These are phyloP conservation scores for Datisca glomerata DNA, from an alignment of 306 rosid genomes.

Conservation along the genomic window DNA sequence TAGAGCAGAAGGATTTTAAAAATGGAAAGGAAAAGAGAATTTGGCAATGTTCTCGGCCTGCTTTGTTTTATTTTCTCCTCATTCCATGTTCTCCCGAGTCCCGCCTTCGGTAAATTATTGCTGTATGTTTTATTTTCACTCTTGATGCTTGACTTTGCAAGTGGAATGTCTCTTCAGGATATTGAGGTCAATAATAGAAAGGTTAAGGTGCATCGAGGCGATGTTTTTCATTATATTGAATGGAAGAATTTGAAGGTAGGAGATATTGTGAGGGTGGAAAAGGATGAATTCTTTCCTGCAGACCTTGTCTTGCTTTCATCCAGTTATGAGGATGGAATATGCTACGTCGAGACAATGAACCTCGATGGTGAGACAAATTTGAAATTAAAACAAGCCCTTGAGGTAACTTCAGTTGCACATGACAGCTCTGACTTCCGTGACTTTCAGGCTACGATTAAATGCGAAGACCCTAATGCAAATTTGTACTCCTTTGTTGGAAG, in stretches of 20 bases:
- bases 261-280: conserved; percentile 67
- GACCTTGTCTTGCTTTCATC: conserved; percentile 88
- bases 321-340: conserved; percentile 75
- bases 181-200: conserved; percentile 71
- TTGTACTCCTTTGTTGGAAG: conserved; percentile 75
- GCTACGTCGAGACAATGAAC: conserved; percentile 97
- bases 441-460: conserved; percentile 61
- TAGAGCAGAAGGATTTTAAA: too few species aligned
- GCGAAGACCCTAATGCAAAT: conserved; percentile 96
- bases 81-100: background rate
- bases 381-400: conserved; percentile 81
- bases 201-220: conserved; percentile 49
- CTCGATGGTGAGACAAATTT: conserved; percentile 97
- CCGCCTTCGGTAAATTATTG: too few species aligned
- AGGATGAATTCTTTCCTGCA: conserved; percentile 87
- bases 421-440: conserved; percentile 35
- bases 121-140: too few species aligned
- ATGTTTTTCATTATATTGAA: conserved; percentile 34
- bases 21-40: too few species aligned
- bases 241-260: conserved; percentile 96
- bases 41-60: too few species aligned
- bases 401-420: conserved; percentile 42
- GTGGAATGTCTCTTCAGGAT: conserved; percentile 41
- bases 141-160: background rate
- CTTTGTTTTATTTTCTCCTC: conserved; percentile 3